Percentiles rank a stretch among this genome's conserved stretches.
Conservation (phyloP, 257 asterid genomes). For the Solanum dulcamara region DNA sequence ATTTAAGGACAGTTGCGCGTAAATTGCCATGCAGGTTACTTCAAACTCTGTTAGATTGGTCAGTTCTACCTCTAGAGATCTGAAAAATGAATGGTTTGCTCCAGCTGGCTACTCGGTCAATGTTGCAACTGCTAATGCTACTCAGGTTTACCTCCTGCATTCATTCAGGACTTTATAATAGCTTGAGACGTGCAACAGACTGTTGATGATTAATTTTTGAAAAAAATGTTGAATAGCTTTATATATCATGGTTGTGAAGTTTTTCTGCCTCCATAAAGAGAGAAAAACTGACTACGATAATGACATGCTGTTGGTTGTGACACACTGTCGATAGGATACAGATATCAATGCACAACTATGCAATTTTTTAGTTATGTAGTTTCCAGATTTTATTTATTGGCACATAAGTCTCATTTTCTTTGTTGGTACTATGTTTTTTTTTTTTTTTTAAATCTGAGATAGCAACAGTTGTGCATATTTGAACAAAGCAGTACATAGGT, state of each 20-base stretch:
- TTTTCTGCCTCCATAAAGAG: not conserved
- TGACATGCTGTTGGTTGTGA: not conserved
- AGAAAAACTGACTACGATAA: not conserved
- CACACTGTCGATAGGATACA: not conserved
- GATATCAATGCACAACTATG: not conserved
- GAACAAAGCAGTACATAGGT: not conserved
- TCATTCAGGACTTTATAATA: not conserved
- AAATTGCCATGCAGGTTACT: constrained; percentile 48
- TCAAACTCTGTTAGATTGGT: constrained; percentile 69
- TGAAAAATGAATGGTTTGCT: constrained; percentile 70
- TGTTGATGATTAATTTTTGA: not conserved
- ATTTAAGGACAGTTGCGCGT: constrained; percentile 8
- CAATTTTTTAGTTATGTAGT: not conserved
- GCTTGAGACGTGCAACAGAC: not conserved
- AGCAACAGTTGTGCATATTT: not conserved
- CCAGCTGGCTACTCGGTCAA: constrained; percentile 70
- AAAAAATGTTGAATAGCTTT: not conserved
- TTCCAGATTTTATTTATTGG: not conserved
- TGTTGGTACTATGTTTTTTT: not conserved
- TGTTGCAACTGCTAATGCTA: constrained; percentile 90
- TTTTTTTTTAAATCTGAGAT: not conserved
- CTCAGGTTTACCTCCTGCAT: constrained; percentile 44
- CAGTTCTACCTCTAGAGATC: constrained; percentile 65
- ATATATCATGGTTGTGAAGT: not conserved
- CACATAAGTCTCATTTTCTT: not conserved